Evolutionary conservation across 345 rosid genomes (phyloP).

Genomic region (Syzygium oleosum): DNA sequence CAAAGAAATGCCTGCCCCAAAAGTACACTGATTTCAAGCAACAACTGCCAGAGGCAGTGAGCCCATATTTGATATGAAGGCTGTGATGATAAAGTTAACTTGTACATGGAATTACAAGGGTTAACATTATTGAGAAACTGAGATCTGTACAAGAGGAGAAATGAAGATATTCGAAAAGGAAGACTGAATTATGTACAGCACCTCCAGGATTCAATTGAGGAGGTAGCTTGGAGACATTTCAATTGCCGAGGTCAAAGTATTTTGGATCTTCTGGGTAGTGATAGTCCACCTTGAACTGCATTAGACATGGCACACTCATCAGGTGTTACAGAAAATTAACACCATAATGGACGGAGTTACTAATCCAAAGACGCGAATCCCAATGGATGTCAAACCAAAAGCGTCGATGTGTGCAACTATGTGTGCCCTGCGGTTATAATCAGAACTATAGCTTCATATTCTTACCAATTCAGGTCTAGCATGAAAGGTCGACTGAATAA

Average conservation of each 20-base stretch:
- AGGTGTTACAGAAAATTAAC: background rate
- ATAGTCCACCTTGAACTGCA: background rate
- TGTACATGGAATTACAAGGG: background rate
- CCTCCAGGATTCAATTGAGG: background rate
- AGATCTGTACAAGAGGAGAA: background rate
- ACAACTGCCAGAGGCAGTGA: background rate
- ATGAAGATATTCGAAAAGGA: background rate
- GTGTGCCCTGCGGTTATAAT: background rate
- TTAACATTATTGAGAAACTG: background rate
- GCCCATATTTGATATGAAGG: background rate
- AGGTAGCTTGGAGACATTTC: background rate
- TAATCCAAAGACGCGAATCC: background rate
- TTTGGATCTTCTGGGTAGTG: slow-evolving; percentile 2
- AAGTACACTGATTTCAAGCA: background rate
- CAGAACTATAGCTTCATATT: background rate
- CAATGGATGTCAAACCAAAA: background rate
- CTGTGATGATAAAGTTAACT: background rate
- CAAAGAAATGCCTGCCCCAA: background rate
- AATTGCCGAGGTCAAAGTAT: background rate
- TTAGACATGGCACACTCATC: background rate
- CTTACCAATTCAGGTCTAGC: background rate
- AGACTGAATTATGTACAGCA: background rate
- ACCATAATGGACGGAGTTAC: background rate
- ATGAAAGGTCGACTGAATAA: background rate
- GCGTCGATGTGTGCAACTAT: background rate